A percentile compares a stretch with the other conserved stretches of the same genome.
These are phyloP conservation scores for Stephanodiscus minutulus DNA, from an alignment of 108 stramenopile genomes.

Conservation along the genomic window DNA sequence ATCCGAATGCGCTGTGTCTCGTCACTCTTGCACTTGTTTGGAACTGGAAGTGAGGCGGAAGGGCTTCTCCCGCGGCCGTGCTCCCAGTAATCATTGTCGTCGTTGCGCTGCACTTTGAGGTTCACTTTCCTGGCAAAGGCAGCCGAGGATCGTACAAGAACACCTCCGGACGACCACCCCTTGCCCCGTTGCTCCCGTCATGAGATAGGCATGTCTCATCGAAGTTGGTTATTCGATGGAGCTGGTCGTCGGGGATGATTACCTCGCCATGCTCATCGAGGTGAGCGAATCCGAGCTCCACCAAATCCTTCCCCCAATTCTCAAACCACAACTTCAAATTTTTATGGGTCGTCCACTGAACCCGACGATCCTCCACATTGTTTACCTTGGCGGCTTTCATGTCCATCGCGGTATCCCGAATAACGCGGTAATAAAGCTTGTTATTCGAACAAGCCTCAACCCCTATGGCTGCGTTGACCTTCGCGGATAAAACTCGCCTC, in stretches of 20 bases:
- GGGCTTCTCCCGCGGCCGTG: slow-evolving; percentile 12
- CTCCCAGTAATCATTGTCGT: slow-evolving; percentile 20
- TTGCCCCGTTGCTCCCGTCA: slow-evolving; percentile 12
- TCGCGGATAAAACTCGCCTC: not conserved
- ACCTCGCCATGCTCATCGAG: not conserved
- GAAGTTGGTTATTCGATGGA: slow-evolving; percentile 13
- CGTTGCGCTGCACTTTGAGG: not conserved
- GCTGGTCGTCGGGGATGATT: slow-evolving; percentile 15
- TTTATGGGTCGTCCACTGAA: slow-evolving; percentile 8
- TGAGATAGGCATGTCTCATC: slow-evolving; percentile 15
- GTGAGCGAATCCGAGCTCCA: slow-evolving; percentile 2
- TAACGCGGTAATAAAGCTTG: not conserved
- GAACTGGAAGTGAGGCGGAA: slow-evolving; percentile 2
- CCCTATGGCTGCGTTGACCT: not conserved
- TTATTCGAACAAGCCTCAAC: not conserved
- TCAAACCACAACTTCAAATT: slow-evolving; percentile 7
- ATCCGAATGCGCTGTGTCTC: slow-evolving; percentile 8
- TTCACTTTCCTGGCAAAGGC: slow-evolving; percentile 5
- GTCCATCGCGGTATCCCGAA: not conserved
- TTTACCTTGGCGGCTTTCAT: not conserved
- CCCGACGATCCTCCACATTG: slow-evolving; percentile 1
- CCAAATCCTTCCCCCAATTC: slow-evolving; percentile 14
- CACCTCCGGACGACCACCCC: slow-evolving; percentile 17
- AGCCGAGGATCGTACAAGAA: slow-evolving; percentile 16
- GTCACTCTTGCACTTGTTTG: no score